Conservation (phyloP, 768 basidiomycete genomes). For the Boletus rubroflammeus region DNA sequence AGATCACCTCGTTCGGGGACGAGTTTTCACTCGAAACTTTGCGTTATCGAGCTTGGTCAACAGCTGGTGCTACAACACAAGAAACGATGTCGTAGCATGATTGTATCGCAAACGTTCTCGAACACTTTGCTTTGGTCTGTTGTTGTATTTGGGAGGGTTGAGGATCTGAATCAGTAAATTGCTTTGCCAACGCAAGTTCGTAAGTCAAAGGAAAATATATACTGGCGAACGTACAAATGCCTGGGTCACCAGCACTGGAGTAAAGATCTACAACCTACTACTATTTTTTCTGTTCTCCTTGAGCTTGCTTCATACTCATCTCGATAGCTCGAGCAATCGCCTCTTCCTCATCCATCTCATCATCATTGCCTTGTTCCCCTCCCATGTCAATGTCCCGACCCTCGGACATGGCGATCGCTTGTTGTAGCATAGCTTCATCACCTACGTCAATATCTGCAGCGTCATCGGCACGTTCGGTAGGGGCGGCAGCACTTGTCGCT, state of each 20-base stretch:
- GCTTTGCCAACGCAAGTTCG: background rate
- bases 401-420: constrained; percentile 75
- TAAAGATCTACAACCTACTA: constrained; percentile 5
- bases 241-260: background rate
- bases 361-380: constrained; percentile 54
- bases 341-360: constrained; percentile 79
- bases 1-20: background rate
- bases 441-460: constrained; percentile 59
- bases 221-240: background rate
- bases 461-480: constrained; percentile 20
- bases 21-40: constrained; percentile 6
- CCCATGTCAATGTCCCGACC: constrained; percentile 51
- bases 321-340: constrained; percentile 88
- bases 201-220: constrained; percentile 2
- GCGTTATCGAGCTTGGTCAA: background rate
- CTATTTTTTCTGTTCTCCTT: constrained; percentile 41
- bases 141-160: background rate
- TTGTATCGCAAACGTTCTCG: background rate
- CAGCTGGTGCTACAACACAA: background rate
- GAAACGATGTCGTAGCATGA: background rate
- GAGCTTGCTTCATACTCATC: constrained; percentile 82
- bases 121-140: background rate
- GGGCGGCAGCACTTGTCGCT: constrained; percentile 19
- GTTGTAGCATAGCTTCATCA: constrained; percentile 72
- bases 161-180: background rate